Conservation (phyloP, 495 filamentous ascomycete genomes). For the Neurospora cerealis region DNA sequence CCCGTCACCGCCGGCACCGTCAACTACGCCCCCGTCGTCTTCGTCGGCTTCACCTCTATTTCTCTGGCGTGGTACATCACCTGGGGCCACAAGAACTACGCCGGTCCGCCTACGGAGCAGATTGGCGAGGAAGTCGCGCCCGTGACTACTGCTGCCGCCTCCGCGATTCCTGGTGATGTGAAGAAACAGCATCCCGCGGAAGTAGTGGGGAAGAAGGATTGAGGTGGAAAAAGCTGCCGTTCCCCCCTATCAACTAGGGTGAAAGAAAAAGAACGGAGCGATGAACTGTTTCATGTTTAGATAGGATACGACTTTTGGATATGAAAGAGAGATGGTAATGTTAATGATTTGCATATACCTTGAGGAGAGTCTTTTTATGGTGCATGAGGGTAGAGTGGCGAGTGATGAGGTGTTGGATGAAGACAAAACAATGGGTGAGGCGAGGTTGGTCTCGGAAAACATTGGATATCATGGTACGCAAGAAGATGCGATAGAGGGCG, state of each 20-base stretch:
- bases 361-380: not conserved
- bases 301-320: not conserved
- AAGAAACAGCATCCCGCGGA: not conserved
- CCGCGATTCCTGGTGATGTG: not conserved
- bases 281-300: not conserved
- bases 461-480: too few relatives aligned
- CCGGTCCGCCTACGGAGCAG: conserved; percentile 46
- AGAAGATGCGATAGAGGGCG: too few relatives aligned
- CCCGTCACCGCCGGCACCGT: conserved; percentile 49
- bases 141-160: not conserved
- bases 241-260: not conserved
- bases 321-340: not conserved
- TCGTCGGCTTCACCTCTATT: conserved; percentile 48
- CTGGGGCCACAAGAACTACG: conserved; percentile 60
- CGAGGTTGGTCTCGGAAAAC: too few relatives aligned
- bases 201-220: not conserved
- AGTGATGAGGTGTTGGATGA: not conserved
- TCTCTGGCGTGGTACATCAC: conserved; percentile 32
- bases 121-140: conserved; percentile 4
- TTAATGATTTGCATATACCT: not conserved
- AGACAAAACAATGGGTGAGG: too few relatives aligned
- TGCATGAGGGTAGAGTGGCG: not conserved
- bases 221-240: not conserved
- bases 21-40: conserved; percentile 56
- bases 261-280: not conserved